A percentile compares a stretch with the other conserved stretches of the same genome.
These are phyloP conservation scores for Lachnellula arida DNA, from an alignment of 2,329 filamentous ascomycete species.

Conservation along the genomic window DNA sequence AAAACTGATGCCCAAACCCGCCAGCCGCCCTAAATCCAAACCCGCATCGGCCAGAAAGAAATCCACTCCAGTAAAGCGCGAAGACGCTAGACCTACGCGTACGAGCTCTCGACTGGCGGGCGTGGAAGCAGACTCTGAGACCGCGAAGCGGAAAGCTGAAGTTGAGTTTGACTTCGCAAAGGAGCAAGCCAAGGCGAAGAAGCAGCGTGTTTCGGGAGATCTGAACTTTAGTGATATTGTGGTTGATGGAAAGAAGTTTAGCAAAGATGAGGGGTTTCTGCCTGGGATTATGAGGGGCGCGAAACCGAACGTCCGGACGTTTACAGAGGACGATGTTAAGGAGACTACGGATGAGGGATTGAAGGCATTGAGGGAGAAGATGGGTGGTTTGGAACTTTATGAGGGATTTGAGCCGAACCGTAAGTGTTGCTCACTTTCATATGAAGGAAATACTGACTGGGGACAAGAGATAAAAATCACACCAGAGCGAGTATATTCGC, in stretches of 20 bases:
- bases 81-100: conserved; percentile 46
- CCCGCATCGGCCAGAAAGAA: conserved; percentile 37
- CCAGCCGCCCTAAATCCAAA: conserved; percentile 44
- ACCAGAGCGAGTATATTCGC: conserved; percentile 78
- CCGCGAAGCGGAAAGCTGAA: conserved; percentile 64
- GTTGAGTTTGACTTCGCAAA: conserved; percentile 54
- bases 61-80: conserved; percentile 43
- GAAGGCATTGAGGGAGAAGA: conserved; percentile 66
- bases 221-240: conserved; percentile 72
- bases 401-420: conserved; percentile 78
- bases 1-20: conserved; percentile 56
- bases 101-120: conserved; percentile 56
- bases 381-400: conserved; percentile 75
- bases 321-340: conserved; percentile 76
- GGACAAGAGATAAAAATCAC: conserved; percentile 79
- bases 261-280: conserved; percentile 61
- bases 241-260: conserved; percentile 75
- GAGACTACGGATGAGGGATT: conserved; percentile 74
- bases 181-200: conserved; percentile 56
- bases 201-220: conserved; percentile 59
- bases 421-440: conserved; percentile 35
- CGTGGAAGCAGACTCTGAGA: conserved; percentile 50
- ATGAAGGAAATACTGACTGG: conserved; percentile 1
- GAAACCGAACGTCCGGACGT: conserved; percentile 77
- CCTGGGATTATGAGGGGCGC: conserved; percentile 62